These are phyloP conservation scores for Dryas integrifolia DNA, from an alignment of 331 rosid genomes.

Conservation along the genomic window DNA sequence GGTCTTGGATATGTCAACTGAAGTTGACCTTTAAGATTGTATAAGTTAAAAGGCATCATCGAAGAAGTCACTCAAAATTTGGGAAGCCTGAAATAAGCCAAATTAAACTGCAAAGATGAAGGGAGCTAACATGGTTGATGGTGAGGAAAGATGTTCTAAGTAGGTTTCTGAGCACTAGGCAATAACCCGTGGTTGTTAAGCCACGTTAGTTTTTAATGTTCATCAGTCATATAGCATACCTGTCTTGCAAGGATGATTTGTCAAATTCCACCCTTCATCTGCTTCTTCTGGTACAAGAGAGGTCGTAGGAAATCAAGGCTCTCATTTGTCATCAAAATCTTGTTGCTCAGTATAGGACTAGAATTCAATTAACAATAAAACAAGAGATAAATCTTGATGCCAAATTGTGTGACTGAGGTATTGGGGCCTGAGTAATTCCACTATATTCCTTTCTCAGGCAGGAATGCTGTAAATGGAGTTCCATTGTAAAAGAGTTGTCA, in stretches of 20 bases:
- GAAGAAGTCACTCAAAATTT: background rate
- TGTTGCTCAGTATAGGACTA: background rate
- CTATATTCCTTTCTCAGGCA: background rate
- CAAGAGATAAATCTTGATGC: background rate
- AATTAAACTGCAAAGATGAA: background rate
- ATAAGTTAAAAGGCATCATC: background rate
- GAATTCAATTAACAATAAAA: background rate
- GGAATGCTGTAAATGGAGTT: background rate
- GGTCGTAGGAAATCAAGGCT: background rate
- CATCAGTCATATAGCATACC: too few relatives aligned
- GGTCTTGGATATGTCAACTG: background rate
- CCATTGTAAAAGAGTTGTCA: background rate
- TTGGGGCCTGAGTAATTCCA: background rate
- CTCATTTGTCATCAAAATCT: background rate
- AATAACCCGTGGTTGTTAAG: too few relatives aligned
- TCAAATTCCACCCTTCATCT: slow-evolving; percentile 4
- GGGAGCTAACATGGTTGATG: background rate
- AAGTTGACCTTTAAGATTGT: background rate
- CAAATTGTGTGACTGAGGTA: background rate
- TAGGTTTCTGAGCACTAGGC: background rate
- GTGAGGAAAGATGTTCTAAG: background rate
- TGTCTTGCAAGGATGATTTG: background rate
- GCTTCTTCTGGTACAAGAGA: background rate
- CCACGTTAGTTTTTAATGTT: too few relatives aligned
- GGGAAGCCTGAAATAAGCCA: slow-evolving; percentile 8